Evolutionary conservation across 2,329 filamentous ascomycete species (phyloP).

Genomic region (Pseudogymnoascus sp.): DNA sequence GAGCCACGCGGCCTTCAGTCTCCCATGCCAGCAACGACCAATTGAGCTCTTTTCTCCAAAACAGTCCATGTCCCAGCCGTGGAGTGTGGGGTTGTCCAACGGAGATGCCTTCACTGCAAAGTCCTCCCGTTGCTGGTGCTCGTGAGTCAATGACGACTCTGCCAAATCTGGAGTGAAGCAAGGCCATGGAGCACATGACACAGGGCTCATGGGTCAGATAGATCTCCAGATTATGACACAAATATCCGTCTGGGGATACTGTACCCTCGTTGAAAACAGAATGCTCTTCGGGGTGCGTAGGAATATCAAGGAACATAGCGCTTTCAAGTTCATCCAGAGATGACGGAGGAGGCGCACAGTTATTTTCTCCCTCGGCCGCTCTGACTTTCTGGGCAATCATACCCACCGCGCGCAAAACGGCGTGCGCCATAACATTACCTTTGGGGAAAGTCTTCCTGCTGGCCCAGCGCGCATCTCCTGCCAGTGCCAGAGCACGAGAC

Average conservation of each 20-base stretch:
- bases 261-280: constrained; percentile 56
- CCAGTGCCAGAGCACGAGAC: constrained; percentile 54
- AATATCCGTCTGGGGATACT: constrained; percentile 69
- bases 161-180: constrained; percentile 87
- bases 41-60: constrained; percentile 71
- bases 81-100: constrained; percentile 31
- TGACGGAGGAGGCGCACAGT: constrained; percentile 10
- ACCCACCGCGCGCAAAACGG: constrained; percentile 69
- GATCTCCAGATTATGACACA: constrained; percentile 88
- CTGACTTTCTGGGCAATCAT: constrained; percentile 62
- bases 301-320: constrained; percentile 60
- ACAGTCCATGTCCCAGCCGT: constrained; percentile 57
- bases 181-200: constrained; percentile 93
- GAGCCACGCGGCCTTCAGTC: constrained; percentile 12
- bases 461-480: constrained; percentile 68
- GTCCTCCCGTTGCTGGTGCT: constrained; percentile 73
- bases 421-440: constrained; percentile 72
- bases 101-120: constrained; percentile 63
- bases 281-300: constrained; percentile 60
- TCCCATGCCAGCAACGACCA: constrained; percentile 81
- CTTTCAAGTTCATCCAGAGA: constrained; percentile 34
- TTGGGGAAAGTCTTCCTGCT: constrained; percentile 41
- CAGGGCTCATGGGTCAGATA: constrained; percentile 96
- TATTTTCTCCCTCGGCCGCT: constrained; percentile 25
- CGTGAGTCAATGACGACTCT: constrained; percentile 72